Evolutionary conservation across 495 filamentous ascomycete genomes (phyloP), one percentile per base, ranked within the genome.

Genomic region (Lichenothelia convexa): DNA sequence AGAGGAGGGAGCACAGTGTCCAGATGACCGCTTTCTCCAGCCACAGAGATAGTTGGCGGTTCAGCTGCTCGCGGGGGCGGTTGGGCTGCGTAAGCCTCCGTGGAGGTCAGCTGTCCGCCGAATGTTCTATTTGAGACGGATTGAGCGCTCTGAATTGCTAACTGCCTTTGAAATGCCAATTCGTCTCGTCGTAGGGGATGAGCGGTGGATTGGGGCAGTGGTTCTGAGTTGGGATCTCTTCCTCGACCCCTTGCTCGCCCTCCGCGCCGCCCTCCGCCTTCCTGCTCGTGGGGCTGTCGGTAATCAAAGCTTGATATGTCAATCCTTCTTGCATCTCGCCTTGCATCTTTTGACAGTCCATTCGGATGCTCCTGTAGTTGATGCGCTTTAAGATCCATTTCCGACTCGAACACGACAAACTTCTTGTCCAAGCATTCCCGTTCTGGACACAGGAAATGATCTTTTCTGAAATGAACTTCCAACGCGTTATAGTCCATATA

Each of bases 351-450:
- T 5, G 80, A 74, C 9, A 89, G 52, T 2, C 75, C 73, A 38
- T 78, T 71, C 0, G 78, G 79, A 53, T 92, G 83, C 8, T 60
- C 59, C 50, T 81, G 75, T 5, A 91, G 51, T 45, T 85, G 79
- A 54, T 92, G 83, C 9, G 70, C 83, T 50, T 93, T 92, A 20
- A 99, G 55, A 53, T 95, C 89, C 62, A 99, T 75, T 47, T 92
- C 78, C 0, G 83, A 82, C 32, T 78, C 81, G 42, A 99, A 99
- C 1, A 94, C 91, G n/a, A 93, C 73, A 47, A 94, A 93, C 55
- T 94, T 95, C 67, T 93, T 93, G 41, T 95, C 89, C 50, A 84
- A 47, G 41, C 89, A 99, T 39, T 93, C 86, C 40, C 63, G 61
- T 40, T 99, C 87, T 1, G 65, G 49, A 45, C 89, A 99, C 1